Base-by-base conservation (phyloP, 345 rosid genomes). In the Citrus australasica region DNA sequence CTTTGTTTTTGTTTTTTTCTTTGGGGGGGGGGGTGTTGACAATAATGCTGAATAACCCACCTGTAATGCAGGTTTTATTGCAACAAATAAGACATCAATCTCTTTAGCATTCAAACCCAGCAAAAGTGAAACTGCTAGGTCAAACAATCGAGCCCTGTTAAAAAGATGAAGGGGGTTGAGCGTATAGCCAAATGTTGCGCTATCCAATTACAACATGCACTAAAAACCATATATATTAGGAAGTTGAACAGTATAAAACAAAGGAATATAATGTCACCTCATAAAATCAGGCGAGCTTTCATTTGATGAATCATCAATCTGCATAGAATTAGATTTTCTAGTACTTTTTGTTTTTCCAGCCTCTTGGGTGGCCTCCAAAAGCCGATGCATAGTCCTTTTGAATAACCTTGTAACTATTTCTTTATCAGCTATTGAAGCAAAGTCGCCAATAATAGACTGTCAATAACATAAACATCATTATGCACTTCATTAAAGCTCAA, bases 401-500 rank as follows among this genome's bases (percentile, higher is more conserved):
- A 88, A 93, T 75, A 89, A 82, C 73, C 80, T 82, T 67, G 84
- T 65, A 69, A 90, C 89, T 66, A 88, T 88, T 67, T 79, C 81
- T 85, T 85, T 86, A 84, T 86, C 91, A 6, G 99, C 92, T 83
- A 96, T 90, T 53, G 98, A 89, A 83, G 97, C 90, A 77, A 96
- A 79, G 78, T 91, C 91, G 62, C 85, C 82, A 61, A 96, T 92
- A 30, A 91, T 90, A 63, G 94, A 89, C 99, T 96, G 93, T 77
- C 86, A 83, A 80, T 51, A 67, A 74, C 32, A 35, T 27, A 40
- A 63, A 62, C 25, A 51, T 55, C 30, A 78, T 64, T 55, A 62
- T 7, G 51, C 62, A 75, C 48, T 59, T 17, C 46, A 58, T 22
- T 6, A 38, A 1, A 75, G 42, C 73, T 7, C 51, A 66, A 56